Percentiles rank a stretch among this genome's conserved stretches.
phyloP scores from a whole-genome alignment of 1,284 basidiomycete genomes.

The Boletus calvinii region DNA sequence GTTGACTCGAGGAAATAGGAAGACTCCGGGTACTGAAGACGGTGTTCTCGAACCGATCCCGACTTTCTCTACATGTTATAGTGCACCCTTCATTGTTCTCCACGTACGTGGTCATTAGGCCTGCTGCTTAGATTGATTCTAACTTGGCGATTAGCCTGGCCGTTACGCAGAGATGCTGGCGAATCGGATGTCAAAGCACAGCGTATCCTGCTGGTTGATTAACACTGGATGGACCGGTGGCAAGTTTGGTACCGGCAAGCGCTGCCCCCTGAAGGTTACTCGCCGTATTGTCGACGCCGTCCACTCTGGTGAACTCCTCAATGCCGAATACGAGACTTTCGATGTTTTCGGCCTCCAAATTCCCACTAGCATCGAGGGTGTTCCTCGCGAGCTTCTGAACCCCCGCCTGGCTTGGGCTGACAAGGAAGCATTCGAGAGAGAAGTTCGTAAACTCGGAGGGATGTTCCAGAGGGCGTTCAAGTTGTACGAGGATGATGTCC shows the following conservation, averaged over 20 bases:
- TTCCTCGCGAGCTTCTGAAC: conserved; percentile 87
- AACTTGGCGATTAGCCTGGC: conserved; percentile 56
- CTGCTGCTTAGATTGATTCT: background rate
- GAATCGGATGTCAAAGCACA: conserved; percentile 88
- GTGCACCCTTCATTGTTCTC: conserved; percentile 97
- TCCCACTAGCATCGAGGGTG: conserved; percentile 78
- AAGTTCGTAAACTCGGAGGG: conserved; percentile 80
- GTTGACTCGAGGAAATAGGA: conserved; percentile 41
- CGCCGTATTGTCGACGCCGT: conserved; percentile 96
- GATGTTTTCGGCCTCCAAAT: conserved; percentile 78
- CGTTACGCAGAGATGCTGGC: conserved; percentile 98
- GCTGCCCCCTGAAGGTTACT: conserved; percentile 94
- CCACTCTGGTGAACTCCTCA: conserved; percentile 89
- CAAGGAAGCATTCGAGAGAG: conserved; percentile 82
- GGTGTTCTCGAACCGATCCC: conserved; percentile 98
- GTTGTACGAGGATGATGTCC: conserved; percentile 84
- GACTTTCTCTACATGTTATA: conserved; percentile 99
- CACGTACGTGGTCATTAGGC: conserved; percentile 53
- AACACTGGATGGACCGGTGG: conserved; percentile 99
- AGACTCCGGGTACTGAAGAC: conserved; percentile 97
- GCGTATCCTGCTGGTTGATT: conserved; percentile 97
- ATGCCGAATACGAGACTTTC: conserved; percentile 87
- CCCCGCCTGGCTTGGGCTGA: conserved; percentile 83
- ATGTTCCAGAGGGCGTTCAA: conserved; percentile 95
- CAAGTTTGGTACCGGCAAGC: conserved; percentile 88